Evolutionary conservation across 257 asterid genomes (phyloP).

Genomic region (Solanum arcanum): DNA sequence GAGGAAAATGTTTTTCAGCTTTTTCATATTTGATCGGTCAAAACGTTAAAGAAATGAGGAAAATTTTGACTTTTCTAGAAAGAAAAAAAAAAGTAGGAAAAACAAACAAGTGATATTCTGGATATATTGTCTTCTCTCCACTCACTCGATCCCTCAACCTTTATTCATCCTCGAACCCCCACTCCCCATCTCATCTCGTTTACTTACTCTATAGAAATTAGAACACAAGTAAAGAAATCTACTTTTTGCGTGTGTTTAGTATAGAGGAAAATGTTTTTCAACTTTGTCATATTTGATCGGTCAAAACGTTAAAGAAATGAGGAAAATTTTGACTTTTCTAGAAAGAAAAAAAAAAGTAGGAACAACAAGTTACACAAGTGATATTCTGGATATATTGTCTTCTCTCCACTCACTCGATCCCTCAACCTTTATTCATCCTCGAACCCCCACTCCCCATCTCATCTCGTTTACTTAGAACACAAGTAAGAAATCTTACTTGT

Average conservation of each 20-base stretch:
- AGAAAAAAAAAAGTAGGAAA: neutral
- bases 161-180: neutral
- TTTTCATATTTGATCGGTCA: fast-evolving
- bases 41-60: neutral
- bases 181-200: neutral
- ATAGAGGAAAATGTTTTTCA: no score
- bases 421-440: neutral
- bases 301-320: neutral
- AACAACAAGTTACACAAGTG: neutral
- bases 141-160: neutral
- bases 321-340: no score
- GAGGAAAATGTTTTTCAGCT: no score
- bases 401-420: neutral
- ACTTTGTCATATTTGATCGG: fast-evolving
- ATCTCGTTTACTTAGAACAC: no score
- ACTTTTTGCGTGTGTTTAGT: no score
- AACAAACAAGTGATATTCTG: no score
- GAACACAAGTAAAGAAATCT: no score
- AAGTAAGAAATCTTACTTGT: no score
- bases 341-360: neutral
- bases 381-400: neutral
- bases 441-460: neutral
- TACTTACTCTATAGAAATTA: no score
- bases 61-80: no score
- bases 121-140: neutral